Evolutionary conservation across 2,329 filamentous ascomycete genomes (phyloP).

Genomic region (Ceratocystis harringtonii): DNA sequence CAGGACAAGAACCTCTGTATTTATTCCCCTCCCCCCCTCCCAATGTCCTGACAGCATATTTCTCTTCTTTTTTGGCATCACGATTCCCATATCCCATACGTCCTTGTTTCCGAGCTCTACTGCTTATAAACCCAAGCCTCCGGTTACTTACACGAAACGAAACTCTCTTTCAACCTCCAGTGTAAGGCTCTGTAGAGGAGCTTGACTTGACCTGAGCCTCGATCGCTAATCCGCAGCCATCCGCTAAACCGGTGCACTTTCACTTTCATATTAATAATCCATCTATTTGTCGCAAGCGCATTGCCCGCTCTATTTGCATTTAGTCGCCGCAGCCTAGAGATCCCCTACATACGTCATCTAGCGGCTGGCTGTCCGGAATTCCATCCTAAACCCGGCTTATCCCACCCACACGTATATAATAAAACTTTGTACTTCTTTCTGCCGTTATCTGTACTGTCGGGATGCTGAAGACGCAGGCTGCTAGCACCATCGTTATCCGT

Average conservation of each 20-base stretch:
- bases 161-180: background rate
- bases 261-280: slow-evolving; percentile 1
- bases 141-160: background rate
- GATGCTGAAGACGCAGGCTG: slow-evolving; percentile 33
- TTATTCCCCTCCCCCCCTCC: background rate
- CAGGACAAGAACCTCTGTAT: background rate
- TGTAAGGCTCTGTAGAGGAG: background rate
- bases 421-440: background rate
- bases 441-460: slow-evolving; percentile 20
- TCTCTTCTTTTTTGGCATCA: background rate
- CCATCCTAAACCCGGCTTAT: background rate
- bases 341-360: background rate
- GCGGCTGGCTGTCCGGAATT: background rate
- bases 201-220: background rate
- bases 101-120: background rate
- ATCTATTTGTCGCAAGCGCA: background rate
- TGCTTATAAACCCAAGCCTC: background rate
- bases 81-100: background rate
- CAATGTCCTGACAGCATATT: background rate
- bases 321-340: slow-evolving; percentile 18
- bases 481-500: slow-evolving; percentile 26
- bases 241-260: background rate
- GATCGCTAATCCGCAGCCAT: background rate
- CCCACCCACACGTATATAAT: background rate
- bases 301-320: slow-evolving; percentile 1